A percentile compares a stretch with the other conserved stretches of the same genome.
Evolutionary conservation across 164 flowering plant species (phyloP).

Genomic region (Buxus sempervirens): DNA sequence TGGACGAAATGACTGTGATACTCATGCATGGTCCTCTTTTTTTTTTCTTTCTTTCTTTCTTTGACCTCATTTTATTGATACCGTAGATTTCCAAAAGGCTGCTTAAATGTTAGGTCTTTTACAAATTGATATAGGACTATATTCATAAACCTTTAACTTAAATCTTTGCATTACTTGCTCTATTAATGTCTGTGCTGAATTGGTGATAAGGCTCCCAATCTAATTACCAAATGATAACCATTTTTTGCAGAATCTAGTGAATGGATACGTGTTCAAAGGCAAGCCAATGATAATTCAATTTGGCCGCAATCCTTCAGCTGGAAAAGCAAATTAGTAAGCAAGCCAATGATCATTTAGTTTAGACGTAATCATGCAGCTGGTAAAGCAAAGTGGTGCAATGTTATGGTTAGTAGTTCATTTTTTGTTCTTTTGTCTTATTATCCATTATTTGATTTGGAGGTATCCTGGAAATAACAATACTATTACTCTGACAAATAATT

Average conservation of each 20-base stretch:
- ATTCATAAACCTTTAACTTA: not conserved
- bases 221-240: not conserved
- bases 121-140: not conserved
- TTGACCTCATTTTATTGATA: not conserved
- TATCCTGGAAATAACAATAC: not conserved
- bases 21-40: not conserved
- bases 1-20: no score
- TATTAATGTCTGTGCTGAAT: not conserved
- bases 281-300: constrained; percentile 96
- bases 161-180: not conserved
- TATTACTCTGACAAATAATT: not conserved
- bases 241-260: constrained; percentile 66
- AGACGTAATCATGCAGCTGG: constrained; percentile 63
- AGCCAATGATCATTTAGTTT: constrained; percentile 93
- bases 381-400: constrained; percentile 34
- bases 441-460: not conserved
- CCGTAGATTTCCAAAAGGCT: not conserved
- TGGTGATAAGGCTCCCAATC: not conserved
- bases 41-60: no score
- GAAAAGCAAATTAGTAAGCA: constrained; percentile 49
- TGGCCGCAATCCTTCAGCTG: constrained; percentile 64
- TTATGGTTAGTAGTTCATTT: no score
- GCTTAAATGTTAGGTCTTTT: not conserved
- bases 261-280: constrained; percentile 86
- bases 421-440: no score